Conservation (phyloP, 129 eudicot genomes). For the Sambucus nigra region DNA sequence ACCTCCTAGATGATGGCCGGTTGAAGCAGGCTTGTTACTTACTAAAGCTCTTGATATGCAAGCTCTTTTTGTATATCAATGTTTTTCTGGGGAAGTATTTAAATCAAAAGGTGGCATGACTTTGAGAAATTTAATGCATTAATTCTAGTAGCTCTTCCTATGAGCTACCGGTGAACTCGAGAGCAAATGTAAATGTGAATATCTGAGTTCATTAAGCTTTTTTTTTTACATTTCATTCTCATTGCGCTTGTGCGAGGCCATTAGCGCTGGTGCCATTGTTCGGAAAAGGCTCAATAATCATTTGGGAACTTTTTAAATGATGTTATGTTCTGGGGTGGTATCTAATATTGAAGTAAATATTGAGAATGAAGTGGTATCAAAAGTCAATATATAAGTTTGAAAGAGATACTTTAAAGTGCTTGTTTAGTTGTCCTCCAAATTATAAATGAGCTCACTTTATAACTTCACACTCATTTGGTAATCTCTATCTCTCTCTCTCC, state of each 20-base stretch:
- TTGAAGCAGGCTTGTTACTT: not conserved
- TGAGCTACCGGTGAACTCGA: not conserved
- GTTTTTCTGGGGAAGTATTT: not conserved
- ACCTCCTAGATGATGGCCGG: not conserved
- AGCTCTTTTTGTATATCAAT: not conserved
- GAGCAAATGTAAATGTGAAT: slow-evolving; percentile 3
- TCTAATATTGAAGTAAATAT: too few relatives aligned
- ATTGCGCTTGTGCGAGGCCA: too few relatives aligned
- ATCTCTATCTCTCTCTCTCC: too few relatives aligned
- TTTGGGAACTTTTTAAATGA: not conserved
- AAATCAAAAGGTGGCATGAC: slow-evolving; percentile 1
- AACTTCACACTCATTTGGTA: too few relatives aligned
- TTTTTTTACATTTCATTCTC: not conserved
- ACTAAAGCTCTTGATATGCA: not conserved
- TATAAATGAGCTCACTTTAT: too few relatives aligned
- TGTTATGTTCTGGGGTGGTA: not conserved
- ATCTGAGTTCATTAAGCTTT: not conserved
- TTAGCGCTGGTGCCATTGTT: too few relatives aligned
- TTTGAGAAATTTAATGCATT: not conserved
- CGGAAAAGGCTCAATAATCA: too few relatives aligned
- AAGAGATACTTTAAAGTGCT: too few relatives aligned
- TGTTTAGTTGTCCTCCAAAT: too few relatives aligned
- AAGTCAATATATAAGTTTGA: too few relatives aligned
- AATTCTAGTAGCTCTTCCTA: not conserved
- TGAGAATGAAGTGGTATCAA: too few relatives aligned